phyloP scores from a whole-genome alignment of 1,284 basidiomycete species.

The Ustilago shanxiensis region DNA sequence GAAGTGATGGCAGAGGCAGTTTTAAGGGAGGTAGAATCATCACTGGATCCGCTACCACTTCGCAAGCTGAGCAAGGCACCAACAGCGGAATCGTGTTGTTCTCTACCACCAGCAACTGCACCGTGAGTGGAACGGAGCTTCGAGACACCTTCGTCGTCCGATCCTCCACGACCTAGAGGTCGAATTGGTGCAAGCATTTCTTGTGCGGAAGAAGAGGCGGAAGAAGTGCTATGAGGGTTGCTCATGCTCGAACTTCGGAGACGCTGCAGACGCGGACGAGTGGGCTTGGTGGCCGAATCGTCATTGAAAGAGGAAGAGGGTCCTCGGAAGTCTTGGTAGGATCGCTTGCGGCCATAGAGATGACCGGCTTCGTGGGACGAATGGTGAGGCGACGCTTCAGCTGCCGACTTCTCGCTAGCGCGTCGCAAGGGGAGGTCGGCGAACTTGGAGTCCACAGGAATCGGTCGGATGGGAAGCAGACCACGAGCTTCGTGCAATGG shows the following conservation, averaged over 20 bases:
- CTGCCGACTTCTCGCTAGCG: slow-evolving; percentile 9
- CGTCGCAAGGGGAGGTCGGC: slow-evolving; percentile 27
- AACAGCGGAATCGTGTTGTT: slow-evolving; percentile 49
- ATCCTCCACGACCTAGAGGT: slow-evolving; percentile 26
- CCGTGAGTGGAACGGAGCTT: slow-evolving; percentile 42
- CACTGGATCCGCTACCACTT: slow-evolving; percentile 41
- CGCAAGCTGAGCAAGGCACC: slow-evolving; percentile 50
- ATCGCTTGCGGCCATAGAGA: slow-evolving; percentile 39
- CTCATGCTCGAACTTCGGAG: slow-evolving; percentile 49
- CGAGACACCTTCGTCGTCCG: slow-evolving; percentile 45
- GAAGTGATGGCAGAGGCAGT: slow-evolving; percentile 20
- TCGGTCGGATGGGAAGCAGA: slow-evolving; percentile 49
- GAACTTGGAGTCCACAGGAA: slow-evolving; percentile 42
- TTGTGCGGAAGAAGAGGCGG: slow-evolving; percentile 7
- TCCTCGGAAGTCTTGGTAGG: slow-evolving; percentile 36
- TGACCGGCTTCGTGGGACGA: slow-evolving; percentile 12
- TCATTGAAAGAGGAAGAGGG: slow-evolving; percentile 13
- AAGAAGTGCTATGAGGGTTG: slow-evolving; percentile 7
- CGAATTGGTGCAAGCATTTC: slow-evolving; percentile 37
- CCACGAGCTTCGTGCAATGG: slow-evolving; percentile 48
- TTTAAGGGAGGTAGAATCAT: slow-evolving; percentile 18
- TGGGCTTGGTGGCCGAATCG: slow-evolving; percentile 10
- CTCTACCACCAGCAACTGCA: slow-evolving; percentile 15
- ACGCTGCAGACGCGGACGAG: slow-evolving; percentile 38
- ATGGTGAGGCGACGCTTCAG: background rate